A percentile compares a stretch with the other conserved stretches of the same genome.
Evolutionary conservation across 2,329 filamentous ascomycete species (phyloP).

Genomic region (Verticillium nonalfalfae): DNA sequence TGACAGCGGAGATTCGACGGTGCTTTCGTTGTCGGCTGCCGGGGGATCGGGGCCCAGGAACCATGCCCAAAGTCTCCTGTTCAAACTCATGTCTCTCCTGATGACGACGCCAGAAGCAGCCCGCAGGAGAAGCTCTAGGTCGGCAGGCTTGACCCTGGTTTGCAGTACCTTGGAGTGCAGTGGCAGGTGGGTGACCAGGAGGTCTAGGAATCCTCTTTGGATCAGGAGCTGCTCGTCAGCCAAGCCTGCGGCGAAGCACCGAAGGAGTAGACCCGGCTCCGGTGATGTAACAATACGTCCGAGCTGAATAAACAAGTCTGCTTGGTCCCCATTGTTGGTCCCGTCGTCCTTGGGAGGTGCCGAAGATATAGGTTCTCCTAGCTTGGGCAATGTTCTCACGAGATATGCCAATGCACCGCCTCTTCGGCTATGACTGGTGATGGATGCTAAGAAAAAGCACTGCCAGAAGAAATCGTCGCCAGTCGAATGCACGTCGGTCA

Average conservation of each 20-base stretch:
- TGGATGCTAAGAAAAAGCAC: constrained; percentile 88
- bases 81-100: constrained; percentile 92
- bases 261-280: constrained; percentile 82
- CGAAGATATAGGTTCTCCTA: constrained; percentile 39
- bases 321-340: constrained; percentile 25
- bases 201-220: constrained; percentile 87
- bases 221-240: constrained; percentile 84
- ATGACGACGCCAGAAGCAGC: constrained; percentile 84
- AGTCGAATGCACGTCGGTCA: constrained; percentile 46
- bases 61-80: constrained; percentile 93
- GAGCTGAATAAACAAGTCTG: constrained; percentile 46
- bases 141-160: constrained; percentile 61
- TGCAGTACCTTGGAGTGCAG: constrained; percentile 78
- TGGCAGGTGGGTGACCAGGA: constrained; percentile 85
- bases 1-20: constrained; percentile 37
- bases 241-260: constrained; percentile 87
- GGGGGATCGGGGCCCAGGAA: constrained; percentile 72
- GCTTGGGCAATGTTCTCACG: constrained; percentile 67
- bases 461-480: constrained; percentile 96
- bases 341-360: constrained; percentile 22
- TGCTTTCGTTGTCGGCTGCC: constrained; percentile 39
- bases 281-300: constrained; percentile 71
- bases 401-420: constrained; percentile 86
- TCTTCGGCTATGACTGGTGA: constrained; percentile 80
- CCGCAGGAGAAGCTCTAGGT: constrained; percentile 74